phyloP scores from a whole-genome alignment of 2,329 filamentous ascomycete genomes.

The Arthrobotrys sinensis region DNA sequence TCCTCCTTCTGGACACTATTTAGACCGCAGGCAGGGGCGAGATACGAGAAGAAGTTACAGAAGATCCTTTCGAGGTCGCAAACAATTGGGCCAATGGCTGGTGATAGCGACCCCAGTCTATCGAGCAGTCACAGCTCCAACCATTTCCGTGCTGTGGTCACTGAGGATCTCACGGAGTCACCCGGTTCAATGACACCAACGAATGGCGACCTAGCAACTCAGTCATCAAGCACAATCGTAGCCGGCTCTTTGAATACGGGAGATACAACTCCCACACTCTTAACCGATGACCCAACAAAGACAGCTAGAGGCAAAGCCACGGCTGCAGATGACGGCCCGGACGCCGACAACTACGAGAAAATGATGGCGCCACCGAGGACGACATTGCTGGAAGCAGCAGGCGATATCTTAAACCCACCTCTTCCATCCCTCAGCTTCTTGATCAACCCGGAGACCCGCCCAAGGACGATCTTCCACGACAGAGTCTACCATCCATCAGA shows the following conservation, averaged over 20 bases:
- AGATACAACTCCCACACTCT: conserved; percentile 30
- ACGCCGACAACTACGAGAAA: conserved; percentile 52
- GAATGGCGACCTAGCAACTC: conserved; percentile 8
- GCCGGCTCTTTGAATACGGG: conserved; percentile 15
- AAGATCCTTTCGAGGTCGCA: conserved; percentile 55
- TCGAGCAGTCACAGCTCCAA: conserved; percentile 13
- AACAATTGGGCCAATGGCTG: conserved; percentile 25
- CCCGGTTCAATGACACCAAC: conserved; percentile 30
- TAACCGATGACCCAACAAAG: conserved; percentile 43
- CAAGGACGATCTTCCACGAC: conserved; percentile 95
- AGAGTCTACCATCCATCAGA: conserved; percentile 93
- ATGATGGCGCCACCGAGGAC: conserved; percentile 84
- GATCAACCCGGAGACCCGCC: conserved; percentile 83
- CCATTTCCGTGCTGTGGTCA: conserved; percentile 20
- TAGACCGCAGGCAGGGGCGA: conserved; percentile 50
- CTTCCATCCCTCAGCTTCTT: conserved; percentile 86
- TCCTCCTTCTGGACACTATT: conserved; percentile 55
- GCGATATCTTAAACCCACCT: conserved; percentile 91
- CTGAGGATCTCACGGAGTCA: conserved; percentile 30
- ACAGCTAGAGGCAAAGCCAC: conserved; percentile 42
- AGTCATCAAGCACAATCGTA: conserved; percentile 33
- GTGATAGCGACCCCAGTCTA: not conserved
- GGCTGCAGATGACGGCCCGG: conserved; percentile 44
- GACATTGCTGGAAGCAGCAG: conserved; percentile 94
- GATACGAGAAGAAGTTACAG: conserved; percentile 50